Evolutionary conservation across 176 grass and related monocot species (phyloP).

Genomic region (Oryza meyeriana): DNA sequence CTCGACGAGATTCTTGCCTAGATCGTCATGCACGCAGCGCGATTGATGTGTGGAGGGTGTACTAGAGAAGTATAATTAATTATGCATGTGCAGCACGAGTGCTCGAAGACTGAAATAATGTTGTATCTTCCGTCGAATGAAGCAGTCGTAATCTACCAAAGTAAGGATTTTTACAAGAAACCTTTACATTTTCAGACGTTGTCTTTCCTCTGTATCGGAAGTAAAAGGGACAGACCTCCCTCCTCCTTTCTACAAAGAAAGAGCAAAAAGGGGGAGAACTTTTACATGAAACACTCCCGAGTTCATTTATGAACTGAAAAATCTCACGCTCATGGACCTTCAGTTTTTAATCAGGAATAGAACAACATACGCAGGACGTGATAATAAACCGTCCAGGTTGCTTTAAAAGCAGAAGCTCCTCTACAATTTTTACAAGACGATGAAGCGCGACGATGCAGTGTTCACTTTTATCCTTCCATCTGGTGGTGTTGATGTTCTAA

Average conservation of each 20-base stretch:
- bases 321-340: neutral
- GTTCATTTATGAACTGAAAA: neutral
- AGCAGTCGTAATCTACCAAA: neutral
- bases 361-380: neutral
- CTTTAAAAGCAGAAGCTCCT: too few relatives aligned
- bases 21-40: neutral
- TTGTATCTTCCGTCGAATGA: neutral
- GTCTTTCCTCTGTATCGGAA: neutral
- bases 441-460: too few relatives aligned
- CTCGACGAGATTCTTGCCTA: constrained; percentile 65
- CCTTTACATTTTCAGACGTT: neutral
- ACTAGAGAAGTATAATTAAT: too few relatives aligned
- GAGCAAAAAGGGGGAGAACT: neutral
- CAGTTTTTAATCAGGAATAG: neutral
- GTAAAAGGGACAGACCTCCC: neutral
- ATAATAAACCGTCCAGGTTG: neutral
- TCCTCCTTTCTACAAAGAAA: neutral
- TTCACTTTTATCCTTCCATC: too few relatives aligned
- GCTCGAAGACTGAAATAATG: neutral
- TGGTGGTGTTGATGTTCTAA: constrained; percentile 61
- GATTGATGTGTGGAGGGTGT: too few relatives aligned
- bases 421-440: too few relatives aligned
- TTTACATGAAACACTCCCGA: neutral
- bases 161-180: neutral
- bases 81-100: too few relatives aligned